Percentiles rank a stretch among this genome's conserved stretches.
These are phyloP conservation scores for Aspergillus fumigatiaffinis DNA, from an alignment of 2,329 filamentous ascomycete genomes.

Conservation along the genomic window DNA sequence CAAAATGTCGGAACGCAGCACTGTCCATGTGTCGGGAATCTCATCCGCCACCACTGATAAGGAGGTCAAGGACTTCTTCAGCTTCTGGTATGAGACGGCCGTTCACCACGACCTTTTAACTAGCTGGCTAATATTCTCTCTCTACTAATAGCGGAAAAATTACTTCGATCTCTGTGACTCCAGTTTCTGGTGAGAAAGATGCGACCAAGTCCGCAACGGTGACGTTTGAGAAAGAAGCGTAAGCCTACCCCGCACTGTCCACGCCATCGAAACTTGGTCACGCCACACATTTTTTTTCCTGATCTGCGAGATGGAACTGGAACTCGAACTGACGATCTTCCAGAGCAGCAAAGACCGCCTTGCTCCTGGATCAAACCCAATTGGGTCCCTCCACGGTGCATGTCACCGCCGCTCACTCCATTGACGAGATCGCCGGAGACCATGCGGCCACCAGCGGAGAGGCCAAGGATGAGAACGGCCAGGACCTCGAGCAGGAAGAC, in stretches of 20 bases:
- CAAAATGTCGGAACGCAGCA: constrained; percentile 56
- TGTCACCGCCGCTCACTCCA: constrained; percentile 67
- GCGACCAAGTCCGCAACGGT: constrained; percentile 82
- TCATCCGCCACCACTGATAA: constrained; percentile 75
- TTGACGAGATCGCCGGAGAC: constrained; percentile 60
- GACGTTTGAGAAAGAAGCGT: constrained; percentile 91
- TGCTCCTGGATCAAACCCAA: constrained; percentile 95
- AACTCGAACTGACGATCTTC: constrained; percentile 1
- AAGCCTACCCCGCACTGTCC: constrained; percentile 30
- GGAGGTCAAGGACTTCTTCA: constrained; percentile 95
- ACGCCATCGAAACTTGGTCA: constrained; percentile 7
- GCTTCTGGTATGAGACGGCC: constrained; percentile 70
- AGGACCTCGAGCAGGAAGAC: constrained; percentile 87
- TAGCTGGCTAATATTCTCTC: neutral
- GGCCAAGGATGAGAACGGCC: constrained; percentile 50
- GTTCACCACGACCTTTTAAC: neutral
- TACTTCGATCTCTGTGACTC: constrained; percentile 70
- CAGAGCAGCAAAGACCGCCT: constrained; percentile 85
- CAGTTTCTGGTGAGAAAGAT: constrained; percentile 50
- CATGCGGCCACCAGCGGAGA: constrained; percentile 55
- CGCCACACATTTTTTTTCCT: neutral
- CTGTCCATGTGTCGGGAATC: constrained; percentile 89
- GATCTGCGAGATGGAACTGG: neutral
- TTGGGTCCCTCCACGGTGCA: constrained; percentile 73
- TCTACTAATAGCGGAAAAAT: constrained; percentile 73